Evolutionary conservation across 805 yeast species (phyloP), one percentile per base, ranked within the genome.

Genomic region (Candida orba): DNA sequence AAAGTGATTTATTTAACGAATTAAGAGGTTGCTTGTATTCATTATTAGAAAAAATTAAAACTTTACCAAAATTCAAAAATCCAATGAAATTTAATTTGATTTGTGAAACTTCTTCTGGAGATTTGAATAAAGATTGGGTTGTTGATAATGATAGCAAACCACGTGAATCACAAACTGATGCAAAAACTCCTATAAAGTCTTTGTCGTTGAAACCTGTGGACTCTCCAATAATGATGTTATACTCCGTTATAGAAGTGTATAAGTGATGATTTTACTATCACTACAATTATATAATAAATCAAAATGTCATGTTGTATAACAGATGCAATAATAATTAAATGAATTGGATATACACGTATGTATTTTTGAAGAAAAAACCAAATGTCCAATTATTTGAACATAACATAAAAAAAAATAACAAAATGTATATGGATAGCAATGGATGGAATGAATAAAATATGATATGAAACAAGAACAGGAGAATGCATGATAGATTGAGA

Each of bases 181-280:
- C 22, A 4, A 37, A 36, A 13, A 41, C 14, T 52, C 52, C 24
- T 50, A 52, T 17, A 42, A 35, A 39, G 37, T 13, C 46, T 13
- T 45, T 40, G 9, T 18, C 45, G 2, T 17, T 42, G 25, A 42
- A 38, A 24, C 24, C 39, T 13, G 41, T 42, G 7, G 41, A 39
- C 13, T 8, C 41, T 2, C 25, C 9, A 3, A 69, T 72, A 1
- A 40, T 72, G 15, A 57, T 69, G 3, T 62, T 75, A 37, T 69
- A 66, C 41, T 58, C 68, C 22, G 68, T 65, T 38, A 57, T 64
- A 15, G 69, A 65, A 41, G 38, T 35, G 12, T 37, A 36, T 14
- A 22, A 27, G 12, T 29, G 13, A 36, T 17, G 6, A 17, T n/a
- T 29, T 3, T 9, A 9, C 3, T 17, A 3, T 8, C 8, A 30